Conservation (phyloP, 768 basidiomycete genomes). For the Baorangia bicolor region DNA sequence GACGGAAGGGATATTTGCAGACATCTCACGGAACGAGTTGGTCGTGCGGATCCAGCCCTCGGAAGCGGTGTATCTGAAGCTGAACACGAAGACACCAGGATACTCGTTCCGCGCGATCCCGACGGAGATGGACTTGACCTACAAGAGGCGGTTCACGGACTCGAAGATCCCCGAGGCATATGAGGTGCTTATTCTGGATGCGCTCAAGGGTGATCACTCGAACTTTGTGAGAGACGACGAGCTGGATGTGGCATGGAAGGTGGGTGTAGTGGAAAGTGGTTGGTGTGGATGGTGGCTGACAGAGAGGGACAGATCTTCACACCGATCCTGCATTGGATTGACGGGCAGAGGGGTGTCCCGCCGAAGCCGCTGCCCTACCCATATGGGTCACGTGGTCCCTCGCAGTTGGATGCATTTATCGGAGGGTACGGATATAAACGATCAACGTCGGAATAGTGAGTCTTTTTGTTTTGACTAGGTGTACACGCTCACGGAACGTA, state of each 20-base stretch:
- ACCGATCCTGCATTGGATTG: constrained; percentile 95
- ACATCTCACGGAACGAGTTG: constrained; percentile 94
- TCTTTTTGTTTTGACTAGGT: constrained; percentile 13
- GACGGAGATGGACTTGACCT: constrained; percentile 97
- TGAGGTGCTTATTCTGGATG: constrained; percentile 92
- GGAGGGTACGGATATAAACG: constrained; percentile 76
- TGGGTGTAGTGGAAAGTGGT: constrained; percentile 33
- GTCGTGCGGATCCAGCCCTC: constrained; percentile 96
- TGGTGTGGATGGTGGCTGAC: constrained; percentile 6
- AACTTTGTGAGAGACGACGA: constrained; percentile 99
- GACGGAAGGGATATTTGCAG: constrained; percentile 93
- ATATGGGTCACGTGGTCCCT: constrained; percentile 96
- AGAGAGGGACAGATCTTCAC: constrained; percentile 76
- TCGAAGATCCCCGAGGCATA: constrained; percentile 95
- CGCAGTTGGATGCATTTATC: constrained; percentile 75
- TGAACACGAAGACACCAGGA: constrained; percentile 94
- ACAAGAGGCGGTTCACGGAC: constrained; percentile 92
- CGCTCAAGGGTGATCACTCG: constrained; percentile 96
- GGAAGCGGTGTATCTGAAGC: constrained; percentile 95
- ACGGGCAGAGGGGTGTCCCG: constrained; percentile 61
- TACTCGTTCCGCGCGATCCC: constrained; percentile 87
- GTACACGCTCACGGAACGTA: neutral
- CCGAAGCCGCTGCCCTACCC: constrained; percentile 80
- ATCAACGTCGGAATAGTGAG: constrained; percentile 69
- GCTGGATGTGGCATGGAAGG: constrained; percentile 97